Evolutionary conservation across 352 stramenopile species (phyloP).

Genomic region (Phytophthora melonis): DNA sequence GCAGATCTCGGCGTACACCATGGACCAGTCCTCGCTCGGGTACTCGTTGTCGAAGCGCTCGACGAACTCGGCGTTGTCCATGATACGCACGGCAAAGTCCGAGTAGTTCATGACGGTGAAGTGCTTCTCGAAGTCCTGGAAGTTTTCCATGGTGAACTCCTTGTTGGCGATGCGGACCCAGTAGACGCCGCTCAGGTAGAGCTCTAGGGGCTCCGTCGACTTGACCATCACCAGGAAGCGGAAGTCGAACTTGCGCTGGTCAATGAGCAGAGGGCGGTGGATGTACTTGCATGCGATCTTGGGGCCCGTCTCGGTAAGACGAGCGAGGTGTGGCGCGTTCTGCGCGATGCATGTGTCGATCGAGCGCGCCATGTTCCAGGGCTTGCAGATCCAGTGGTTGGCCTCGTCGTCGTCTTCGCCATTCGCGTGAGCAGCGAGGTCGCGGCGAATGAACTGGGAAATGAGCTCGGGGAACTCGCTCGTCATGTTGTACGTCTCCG

Average conservation of each 20-base stretch:
- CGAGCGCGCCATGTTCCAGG: constrained; percentile 70
- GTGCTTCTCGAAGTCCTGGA: constrained; percentile 67
- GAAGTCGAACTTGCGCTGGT: constrained; percentile 69
- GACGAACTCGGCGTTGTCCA: constrained; percentile 60
- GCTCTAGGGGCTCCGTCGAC: constrained; percentile 54
- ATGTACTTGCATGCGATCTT: constrained; percentile 72
- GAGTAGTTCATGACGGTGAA: constrained; percentile 79
- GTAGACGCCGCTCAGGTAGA: constrained; percentile 63
- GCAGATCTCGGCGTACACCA: constrained; percentile 53
- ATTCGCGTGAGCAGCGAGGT: constrained; percentile 38
- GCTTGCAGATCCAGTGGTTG: constrained; percentile 74
- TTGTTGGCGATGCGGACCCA: constrained; percentile 69
- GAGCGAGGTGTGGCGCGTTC: constrained; percentile 54
- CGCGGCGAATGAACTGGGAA: constrained; percentile 51
- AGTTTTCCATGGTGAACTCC: constrained; percentile 65
- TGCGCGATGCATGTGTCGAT: constrained; percentile 65
- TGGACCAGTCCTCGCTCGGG: constrained; percentile 55
- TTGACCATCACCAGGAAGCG: constrained; percentile 70
- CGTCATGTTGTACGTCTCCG: constrained; percentile 67
- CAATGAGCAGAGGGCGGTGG: constrained; percentile 59
- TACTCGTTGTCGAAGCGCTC: constrained; percentile 61
- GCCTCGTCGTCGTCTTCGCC: constrained; percentile 46
- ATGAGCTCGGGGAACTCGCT: constrained; percentile 65
- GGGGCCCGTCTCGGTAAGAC: constrained; percentile 57
- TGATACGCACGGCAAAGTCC: constrained; percentile 57